Evolutionary conservation across 768 basidiomycete genomes (phyloP).

Genomic region (Sporobolomyces pararoseus): DNA sequence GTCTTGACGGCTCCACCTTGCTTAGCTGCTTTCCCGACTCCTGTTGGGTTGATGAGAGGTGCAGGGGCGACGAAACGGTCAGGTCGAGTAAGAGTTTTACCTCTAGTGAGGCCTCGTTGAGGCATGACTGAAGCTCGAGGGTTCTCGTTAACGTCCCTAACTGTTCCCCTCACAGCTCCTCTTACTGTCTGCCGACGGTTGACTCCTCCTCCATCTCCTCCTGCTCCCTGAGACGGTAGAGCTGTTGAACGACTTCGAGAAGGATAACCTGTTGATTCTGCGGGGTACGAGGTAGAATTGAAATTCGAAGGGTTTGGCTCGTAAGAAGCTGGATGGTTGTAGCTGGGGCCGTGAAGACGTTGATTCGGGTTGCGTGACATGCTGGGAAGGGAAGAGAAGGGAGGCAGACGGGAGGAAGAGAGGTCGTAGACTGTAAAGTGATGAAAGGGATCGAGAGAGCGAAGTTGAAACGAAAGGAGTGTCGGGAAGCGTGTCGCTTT

Average conservation of each 20-base stretch:
- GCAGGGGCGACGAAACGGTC: constrained; percentile 90
- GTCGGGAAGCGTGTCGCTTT: background rate
- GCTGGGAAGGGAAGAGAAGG: background rate
- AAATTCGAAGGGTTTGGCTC: constrained; percentile 24
- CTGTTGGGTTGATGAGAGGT: constrained; percentile 83
- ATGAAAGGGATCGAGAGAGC: background rate
- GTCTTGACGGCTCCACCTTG: constrained; percentile 33
- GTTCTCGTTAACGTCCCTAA: constrained; percentile 31
- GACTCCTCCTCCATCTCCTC: constrained; percentile 16
- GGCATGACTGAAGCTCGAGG: background rate
- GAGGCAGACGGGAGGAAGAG: background rate
- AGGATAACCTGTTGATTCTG: background rate
- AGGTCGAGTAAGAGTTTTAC: constrained; percentile 90
- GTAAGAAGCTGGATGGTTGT: constrained; percentile 18
- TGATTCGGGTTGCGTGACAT: constrained; percentile 24
- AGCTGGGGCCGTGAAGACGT: constrained; percentile 14
- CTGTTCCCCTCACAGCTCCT: constrained; percentile 35
- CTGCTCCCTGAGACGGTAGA: background rate
- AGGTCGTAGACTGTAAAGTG: background rate
- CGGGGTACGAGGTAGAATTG: constrained; percentile 35
- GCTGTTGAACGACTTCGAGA: constrained; percentile 11
- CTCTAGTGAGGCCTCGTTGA: constrained; percentile 34
- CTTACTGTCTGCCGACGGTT: constrained; percentile 31
- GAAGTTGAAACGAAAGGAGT: background rate
- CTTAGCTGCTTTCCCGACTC: constrained; percentile 45